Evolutionary conservation across 1,139 yeast genomes (phyloP).

Genomic region (Scheffersomyces cryptocercus): DNA sequence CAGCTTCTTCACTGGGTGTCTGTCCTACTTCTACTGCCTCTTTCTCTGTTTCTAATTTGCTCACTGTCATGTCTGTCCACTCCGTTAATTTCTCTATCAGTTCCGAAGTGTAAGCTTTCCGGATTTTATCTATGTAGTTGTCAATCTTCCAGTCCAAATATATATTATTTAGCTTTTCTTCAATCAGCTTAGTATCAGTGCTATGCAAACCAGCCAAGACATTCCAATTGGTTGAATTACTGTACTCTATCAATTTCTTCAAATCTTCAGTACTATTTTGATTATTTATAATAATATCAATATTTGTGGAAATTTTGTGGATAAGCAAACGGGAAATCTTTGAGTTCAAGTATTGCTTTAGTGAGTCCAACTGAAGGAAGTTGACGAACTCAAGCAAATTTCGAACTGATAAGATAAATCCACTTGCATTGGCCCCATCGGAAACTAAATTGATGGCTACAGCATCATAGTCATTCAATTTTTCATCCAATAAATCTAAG

Average conservation of each 20-base stretch:
- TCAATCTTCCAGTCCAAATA: constrained; percentile 34
- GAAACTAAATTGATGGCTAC: constrained; percentile 1
- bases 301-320: constrained; percentile 31
- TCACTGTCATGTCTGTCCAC: constrained; percentile 1
- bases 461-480: constrained; percentile 6
- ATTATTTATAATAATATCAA: constrained; percentile 24
- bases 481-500: constrained; percentile 3
- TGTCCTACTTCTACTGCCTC: constrained; percentile 2
- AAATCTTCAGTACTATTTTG: constrained; percentile 18
- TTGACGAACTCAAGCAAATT: constrained; percentile 34
- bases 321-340: constrained; percentile 32
- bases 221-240: constrained; percentile 30
- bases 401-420: constrained; percentile 23
- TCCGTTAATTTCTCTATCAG: constrained; percentile 2
- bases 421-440: background rate
- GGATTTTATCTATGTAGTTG: constrained; percentile 10
- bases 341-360: constrained; percentile 29
- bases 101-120: constrained; percentile 15
- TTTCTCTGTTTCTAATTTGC: background rate
- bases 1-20: constrained; percentile 7
- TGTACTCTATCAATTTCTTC: constrained; percentile 23
- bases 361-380: constrained; percentile 19
- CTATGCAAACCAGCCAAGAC: constrained; percentile 23
- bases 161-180: constrained; percentile 22
- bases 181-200: constrained; percentile 10